Percentiles rank a stretch among this genome's conserved stretches.
Evolutionary conservation across 805 yeast genomes (phyloP).

Genomic region (Vanderwaltozyma tropicalis): DNA sequence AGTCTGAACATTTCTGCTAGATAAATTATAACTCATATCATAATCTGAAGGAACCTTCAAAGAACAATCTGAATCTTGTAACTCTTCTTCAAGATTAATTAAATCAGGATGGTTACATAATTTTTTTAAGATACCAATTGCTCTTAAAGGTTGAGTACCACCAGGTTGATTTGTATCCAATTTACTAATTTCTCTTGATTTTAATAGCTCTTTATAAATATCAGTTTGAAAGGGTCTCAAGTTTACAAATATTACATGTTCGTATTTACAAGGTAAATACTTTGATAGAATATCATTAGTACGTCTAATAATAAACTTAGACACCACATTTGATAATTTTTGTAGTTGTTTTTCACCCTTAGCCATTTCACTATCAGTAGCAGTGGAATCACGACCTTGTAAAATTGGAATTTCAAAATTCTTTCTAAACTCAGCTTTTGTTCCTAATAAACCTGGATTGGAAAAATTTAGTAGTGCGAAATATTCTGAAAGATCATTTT

Average conservation of each 20-base stretch:
- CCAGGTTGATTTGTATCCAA: constrained; percentile 28
- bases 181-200: constrained; percentile 66
- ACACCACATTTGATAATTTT: constrained; percentile 66
- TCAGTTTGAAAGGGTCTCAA: constrained; percentile 66
- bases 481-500: constrained; percentile 88
- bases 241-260: constrained; percentile 89
- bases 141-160: constrained; percentile 63
- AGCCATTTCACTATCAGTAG: constrained; percentile 65
- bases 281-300: constrained; percentile 91
- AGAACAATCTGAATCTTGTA: constrained; percentile 36
- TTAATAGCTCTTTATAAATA: constrained; percentile 63
- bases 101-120: constrained; percentile 91
- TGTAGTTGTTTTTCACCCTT: constrained; percentile 59
- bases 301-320: constrained; percentile 84
- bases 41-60: constrained; percentile 68
- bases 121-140: constrained; percentile 81
- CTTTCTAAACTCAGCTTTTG: constrained; percentile 72
- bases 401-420: constrained; percentile 75
- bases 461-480: constrained; percentile 85
- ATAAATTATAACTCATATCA: constrained; percentile 13
- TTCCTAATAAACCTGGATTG: constrained; percentile 85
- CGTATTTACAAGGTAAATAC: constrained; percentile 90
- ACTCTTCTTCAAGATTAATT: constrained; percentile 60
- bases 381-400: constrained; percentile 80
- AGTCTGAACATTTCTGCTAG: constrained; percentile 53